phyloP scores from a whole-genome alignment of 192 early-diverging fungal species.

The Coemansia interrupta region DNA sequence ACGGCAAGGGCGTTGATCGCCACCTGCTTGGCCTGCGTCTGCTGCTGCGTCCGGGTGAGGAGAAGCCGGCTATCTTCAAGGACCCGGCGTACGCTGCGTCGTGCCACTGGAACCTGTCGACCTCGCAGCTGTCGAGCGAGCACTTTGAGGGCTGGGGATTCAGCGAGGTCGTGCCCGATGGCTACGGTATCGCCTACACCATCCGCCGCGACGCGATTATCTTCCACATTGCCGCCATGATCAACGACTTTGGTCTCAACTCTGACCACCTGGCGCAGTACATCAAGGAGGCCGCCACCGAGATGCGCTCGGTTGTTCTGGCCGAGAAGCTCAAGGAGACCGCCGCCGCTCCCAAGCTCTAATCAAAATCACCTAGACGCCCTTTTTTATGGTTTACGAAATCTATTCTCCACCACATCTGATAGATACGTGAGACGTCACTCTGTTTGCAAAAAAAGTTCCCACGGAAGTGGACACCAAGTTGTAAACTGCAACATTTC shows the following conservation, averaged over 20 bases:
- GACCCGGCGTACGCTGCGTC: slow-evolving; percentile 78
- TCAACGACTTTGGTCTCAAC: slow-evolving; percentile 56
- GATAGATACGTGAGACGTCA: too few species aligned
- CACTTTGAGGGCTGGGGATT: slow-evolving; percentile 93
- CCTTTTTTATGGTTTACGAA: background rate
- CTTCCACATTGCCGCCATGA: slow-evolving; percentile 80
- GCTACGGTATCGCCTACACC: slow-evolving; percentile 93
- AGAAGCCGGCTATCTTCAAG: slow-evolving; percentile 77
- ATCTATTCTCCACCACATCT: too few species aligned
- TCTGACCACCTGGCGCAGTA: slow-evolving; percentile 70
- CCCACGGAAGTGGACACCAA: too few species aligned
- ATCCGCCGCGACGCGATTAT: slow-evolving; percentile 81
- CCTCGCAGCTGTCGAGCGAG: slow-evolving; percentile 87
- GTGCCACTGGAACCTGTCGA: slow-evolving; percentile 87
- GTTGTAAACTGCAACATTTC: too few species aligned
- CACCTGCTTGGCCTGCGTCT: slow-evolving; percentile 83
- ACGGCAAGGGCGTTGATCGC: slow-evolving; percentile 86
- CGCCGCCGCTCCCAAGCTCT: slow-evolving; percentile 42
- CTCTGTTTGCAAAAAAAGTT: too few species aligned
- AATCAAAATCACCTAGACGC: background rate
- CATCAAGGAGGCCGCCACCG: slow-evolving; percentile 81
- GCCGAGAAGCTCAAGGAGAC: slow-evolving; percentile 30
- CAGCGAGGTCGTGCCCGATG: slow-evolving; percentile 82
- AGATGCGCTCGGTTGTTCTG: slow-evolving; percentile 73
- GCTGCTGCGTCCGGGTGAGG: slow-evolving; percentile 68